A percentile compares a stretch with the other conserved stretches of the same genome.
phyloP scores from a whole-genome alignment of 2,329 filamentous ascomycete genomes.

The Trichophyton schoenleinii region DNA sequence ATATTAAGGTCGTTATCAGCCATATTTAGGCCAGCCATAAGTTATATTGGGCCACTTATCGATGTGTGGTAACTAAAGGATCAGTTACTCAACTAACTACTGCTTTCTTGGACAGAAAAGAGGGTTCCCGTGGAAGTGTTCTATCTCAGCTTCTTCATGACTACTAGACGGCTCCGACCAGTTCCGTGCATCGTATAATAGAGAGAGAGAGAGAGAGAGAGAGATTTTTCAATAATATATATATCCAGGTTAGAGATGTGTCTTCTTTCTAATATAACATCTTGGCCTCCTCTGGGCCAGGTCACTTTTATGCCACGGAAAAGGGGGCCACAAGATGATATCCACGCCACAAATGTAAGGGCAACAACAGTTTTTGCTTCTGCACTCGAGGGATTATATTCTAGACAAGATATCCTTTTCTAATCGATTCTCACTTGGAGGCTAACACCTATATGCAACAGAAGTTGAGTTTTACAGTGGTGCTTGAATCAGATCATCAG shows the following conservation, averaged over 20 bases:
- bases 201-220: not conserved
- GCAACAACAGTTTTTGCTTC: constrained; percentile 6
- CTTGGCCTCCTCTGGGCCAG: constrained; percentile 63
- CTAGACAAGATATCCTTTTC: not conserved
- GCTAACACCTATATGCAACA: not conserved
- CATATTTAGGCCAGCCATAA: not conserved
- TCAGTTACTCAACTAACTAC: too few species aligned
- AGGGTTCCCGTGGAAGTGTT: too few species aligned
- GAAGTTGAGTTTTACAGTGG: constrained; percentile 50
- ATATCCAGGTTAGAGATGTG: constrained; percentile 31
- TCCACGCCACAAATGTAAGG: constrained; percentile 16
- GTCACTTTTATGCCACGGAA: constrained; percentile 25
- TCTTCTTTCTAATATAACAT: constrained; percentile 44
- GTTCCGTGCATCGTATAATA: not conserved
- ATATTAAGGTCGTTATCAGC: too few species aligned
- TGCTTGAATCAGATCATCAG: constrained; percentile 52
- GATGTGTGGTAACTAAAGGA: too few species aligned
- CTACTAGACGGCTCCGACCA: not conserved
- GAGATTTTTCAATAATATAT: constrained; percentile 22
- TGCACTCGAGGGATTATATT: not conserved
- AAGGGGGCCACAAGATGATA: not conserved
- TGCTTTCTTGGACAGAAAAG: too few species aligned
- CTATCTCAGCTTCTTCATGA: not conserved
- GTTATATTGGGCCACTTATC: not conserved
- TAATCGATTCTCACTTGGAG: not conserved